A percentile compares a stretch with the other conserved stretches of the same genome.
Evolutionary conservation across 2,329 filamentous ascomycete genomes (phyloP).

Genomic region (Cadophora gregata): DNA sequence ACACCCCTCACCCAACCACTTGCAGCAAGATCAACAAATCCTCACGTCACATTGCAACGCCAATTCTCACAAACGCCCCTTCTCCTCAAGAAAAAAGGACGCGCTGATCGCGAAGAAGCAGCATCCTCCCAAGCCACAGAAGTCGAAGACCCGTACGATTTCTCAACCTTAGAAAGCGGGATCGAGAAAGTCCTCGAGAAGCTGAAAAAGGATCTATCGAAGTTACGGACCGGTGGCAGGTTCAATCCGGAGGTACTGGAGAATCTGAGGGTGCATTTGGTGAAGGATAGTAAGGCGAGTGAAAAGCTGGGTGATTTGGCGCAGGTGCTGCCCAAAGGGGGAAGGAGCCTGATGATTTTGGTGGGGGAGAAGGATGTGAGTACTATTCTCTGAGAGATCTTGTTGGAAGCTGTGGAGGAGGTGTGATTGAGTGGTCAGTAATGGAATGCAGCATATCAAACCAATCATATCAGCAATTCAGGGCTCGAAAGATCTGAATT

Average conservation of each 20-base stretch:
- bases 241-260: constrained; percentile 69
- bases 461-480: constrained; percentile 59
- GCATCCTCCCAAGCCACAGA: constrained; percentile 19
- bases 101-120: constrained; percentile 33
- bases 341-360: constrained; percentile 64
- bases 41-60: constrained; percentile 4
- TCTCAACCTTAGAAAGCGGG: constrained; percentile 60
- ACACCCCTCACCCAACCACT: constrained; percentile 5
- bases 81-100: constrained; percentile 38
- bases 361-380: constrained; percentile 68
- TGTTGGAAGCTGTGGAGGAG: not conserved
- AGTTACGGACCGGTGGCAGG: constrained; percentile 65
- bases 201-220: constrained; percentile 65
- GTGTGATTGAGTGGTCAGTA: constrained; percentile 11
- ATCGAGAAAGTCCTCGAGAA: constrained; percentile 60
- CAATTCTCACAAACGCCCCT: constrained; percentile 28
- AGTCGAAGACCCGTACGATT: constrained; percentile 62
- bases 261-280: constrained; percentile 62
- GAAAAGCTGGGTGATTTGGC: constrained; percentile 66
- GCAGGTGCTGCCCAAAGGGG: constrained; percentile 69
- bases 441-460: constrained; percentile 55
- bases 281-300: constrained; percentile 56
- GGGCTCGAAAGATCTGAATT: constrained; percentile 52
- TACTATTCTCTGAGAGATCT: not conserved
- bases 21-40: constrained; percentile 4